Percentiles rank a stretch among this genome's conserved stretches.
Conservation (phyloP, 495 filamentous ascomycete species). For the Aspergillus panamensis region DNA sequence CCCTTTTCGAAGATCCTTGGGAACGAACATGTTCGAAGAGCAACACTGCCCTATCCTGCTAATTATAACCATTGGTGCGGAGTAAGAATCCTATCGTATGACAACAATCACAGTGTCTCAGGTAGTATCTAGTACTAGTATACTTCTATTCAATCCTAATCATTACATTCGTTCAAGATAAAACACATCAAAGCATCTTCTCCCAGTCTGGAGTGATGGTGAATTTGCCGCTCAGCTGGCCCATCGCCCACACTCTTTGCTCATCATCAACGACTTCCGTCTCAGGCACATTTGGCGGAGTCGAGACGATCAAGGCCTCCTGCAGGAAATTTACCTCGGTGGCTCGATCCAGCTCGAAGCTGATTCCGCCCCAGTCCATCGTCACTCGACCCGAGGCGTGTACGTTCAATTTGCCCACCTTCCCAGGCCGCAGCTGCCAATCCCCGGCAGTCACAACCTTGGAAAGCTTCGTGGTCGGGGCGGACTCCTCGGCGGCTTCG, state of each 20-base stretch:
- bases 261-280: constrained; percentile 27
- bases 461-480: constrained; percentile 13
- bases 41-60: no score
- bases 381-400: constrained; percentile 48
- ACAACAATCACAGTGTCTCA: no score
- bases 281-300: constrained; percentile 26
- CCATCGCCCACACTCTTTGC: constrained; percentile 48
- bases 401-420: constrained; percentile 54
- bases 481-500: constrained; percentile 24
- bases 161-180: not conserved
- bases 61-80: no score
- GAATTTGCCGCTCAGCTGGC: constrained; percentile 48
- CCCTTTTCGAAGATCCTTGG: no score
- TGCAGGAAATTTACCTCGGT: constrained; percentile 44
- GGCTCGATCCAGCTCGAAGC: constrained; percentile 43
- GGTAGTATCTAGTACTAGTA: not conserved
- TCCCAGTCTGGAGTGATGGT: constrained; percentile 50
- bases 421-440: constrained; percentile 51
- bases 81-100: no score
- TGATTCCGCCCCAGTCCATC: constrained; percentile 50
- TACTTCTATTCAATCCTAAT: not conserved
- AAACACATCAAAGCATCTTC: constrained; percentile 35
- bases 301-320: constrained; percentile 43
- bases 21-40: no score
- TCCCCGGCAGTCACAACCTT: constrained; percentile 39